Evolutionary conservation across 179 eudicot genomes (phyloP).

Genomic region (Dionaea muscipula): DNA sequence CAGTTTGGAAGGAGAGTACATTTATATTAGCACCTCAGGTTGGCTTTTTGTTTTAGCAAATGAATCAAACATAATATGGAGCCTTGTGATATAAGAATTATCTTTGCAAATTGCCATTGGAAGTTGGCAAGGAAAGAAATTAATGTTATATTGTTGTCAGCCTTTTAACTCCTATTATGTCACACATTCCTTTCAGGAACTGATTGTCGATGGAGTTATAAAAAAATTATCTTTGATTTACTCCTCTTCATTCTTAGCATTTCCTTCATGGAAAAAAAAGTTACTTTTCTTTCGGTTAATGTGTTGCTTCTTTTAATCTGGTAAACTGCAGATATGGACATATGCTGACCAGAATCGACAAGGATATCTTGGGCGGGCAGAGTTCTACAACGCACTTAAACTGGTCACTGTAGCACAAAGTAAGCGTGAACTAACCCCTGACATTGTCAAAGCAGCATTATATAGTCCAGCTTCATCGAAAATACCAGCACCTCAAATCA

Average conservation of each 20-base stretch:
- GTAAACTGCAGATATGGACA: conserved; percentile 62
- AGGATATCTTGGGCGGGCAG: conserved; percentile 75
- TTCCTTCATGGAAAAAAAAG: not conserved
- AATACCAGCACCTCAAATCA: conserved; percentile 90
- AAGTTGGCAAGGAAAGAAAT: no score
- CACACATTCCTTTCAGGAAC: no score
- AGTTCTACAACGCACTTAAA: conserved; percentile 88
- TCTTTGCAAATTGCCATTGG: no score
- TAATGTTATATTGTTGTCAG: no score
- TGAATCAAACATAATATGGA: no score
- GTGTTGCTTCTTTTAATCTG: not conserved
- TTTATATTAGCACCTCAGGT: not conserved
- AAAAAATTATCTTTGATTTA: not conserved
- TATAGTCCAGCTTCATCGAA: conserved; percentile 79
- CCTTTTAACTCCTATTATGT: no score
- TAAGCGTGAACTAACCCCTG: conserved; percentile 73
- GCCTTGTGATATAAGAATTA: no score
- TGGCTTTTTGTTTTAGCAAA: no score
- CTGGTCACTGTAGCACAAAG: conserved; percentile 97
- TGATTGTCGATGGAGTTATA: not conserved
- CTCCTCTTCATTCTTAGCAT: not conserved
- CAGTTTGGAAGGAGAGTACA: no score
- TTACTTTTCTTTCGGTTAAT: not conserved
- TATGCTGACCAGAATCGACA: conserved; percentile 69
- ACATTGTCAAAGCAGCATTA: conserved; percentile 77